These are phyloP conservation scores for Colletotrichum tanaceti DNA, from an alignment of 2,329 filamentous ascomycete species.

Conservation along the genomic window DNA sequence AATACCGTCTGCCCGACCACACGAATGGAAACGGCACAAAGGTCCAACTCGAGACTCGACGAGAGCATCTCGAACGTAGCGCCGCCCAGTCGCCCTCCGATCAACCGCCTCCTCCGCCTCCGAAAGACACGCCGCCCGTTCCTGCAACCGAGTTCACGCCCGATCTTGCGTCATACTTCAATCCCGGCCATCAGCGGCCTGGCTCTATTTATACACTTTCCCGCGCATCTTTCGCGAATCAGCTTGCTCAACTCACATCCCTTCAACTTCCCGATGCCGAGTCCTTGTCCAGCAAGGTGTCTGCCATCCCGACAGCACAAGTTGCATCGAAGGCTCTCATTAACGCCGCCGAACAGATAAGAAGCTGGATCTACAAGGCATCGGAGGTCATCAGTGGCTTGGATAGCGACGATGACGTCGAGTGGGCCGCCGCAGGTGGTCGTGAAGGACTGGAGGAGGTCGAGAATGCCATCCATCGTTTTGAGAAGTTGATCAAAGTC, in stretches of 20 bases:
- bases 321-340: constrained; percentile 86
- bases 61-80: constrained; percentile 67
- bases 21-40: constrained; percentile 76
- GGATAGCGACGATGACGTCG: constrained; percentile 95
- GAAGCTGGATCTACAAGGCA: constrained; percentile 93
- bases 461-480: constrained; percentile 80
- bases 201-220: constrained; percentile 95
- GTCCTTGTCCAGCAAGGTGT: constrained; percentile 84
- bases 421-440: constrained; percentile 93
- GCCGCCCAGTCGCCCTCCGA: constrained; percentile 54
- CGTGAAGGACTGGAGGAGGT: constrained; percentile 81
- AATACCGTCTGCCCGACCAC: constrained; percentile 79
- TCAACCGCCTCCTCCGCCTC: constrained; percentile 54
- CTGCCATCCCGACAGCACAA: constrained; percentile 84
- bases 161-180: constrained; percentile 72
- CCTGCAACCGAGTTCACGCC: constrained; percentile 58
- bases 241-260: constrained; percentile 91
- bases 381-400: constrained; percentile 88
- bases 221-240: constrained; percentile 90
- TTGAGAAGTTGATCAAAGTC: constrained; percentile 89
- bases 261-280: constrained; percentile 89
- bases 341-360: constrained; percentile 90
- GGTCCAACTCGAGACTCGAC: constrained; percentile 66
- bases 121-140: constrained; percentile 61
- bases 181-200: constrained; percentile 74